These are phyloP conservation scores for Globisporangium takayamanum DNA, from an alignment of 352 stramenopile genomes.

Conservation along the genomic window DNA sequence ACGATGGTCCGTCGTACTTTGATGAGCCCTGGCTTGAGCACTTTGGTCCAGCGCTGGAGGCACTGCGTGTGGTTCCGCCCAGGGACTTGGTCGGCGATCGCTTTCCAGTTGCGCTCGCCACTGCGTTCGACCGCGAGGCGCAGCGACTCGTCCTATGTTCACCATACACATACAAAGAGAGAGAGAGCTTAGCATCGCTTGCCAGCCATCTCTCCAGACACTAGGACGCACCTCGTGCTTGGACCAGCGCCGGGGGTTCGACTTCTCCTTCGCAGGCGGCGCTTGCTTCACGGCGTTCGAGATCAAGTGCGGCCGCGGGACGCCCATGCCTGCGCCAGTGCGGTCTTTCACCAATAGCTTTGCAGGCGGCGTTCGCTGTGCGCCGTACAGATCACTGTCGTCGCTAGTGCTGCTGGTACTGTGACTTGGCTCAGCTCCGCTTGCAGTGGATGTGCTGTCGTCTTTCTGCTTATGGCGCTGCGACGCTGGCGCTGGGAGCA, in stretches of 20 bases:
- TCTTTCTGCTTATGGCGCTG: conserved; percentile 59
- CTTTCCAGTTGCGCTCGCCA: conserved; percentile 86
- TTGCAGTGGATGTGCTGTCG: conserved; percentile 3
- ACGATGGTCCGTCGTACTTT: conserved; percentile 34
- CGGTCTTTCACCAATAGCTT: conserved; percentile 77
- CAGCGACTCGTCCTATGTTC: conserved; percentile 63
- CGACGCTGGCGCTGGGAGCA: conserved; percentile 52
- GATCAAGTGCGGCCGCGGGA: conserved; percentile 63
- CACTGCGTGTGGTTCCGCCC: conserved; percentile 91
- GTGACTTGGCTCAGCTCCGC: neutral
- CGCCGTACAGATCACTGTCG: neutral
- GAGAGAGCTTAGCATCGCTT: neutral
- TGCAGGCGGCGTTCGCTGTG: conserved; percentile 20
- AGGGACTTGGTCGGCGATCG: conserved; percentile 88
- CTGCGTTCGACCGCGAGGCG: conserved; percentile 78
- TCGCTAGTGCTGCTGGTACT: neutral
- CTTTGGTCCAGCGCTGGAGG: conserved; percentile 91
- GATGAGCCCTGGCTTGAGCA: conserved; percentile 89
- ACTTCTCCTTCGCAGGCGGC: conserved; percentile 79
- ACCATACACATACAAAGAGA: neutral
- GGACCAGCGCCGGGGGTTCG: conserved; percentile 76
- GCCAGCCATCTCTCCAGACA: neutral
- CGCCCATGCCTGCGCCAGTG: conserved; percentile 64
- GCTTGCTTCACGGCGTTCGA: conserved; percentile 71
- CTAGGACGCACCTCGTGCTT: conserved; percentile 44